A percentile compares a stretch with the other conserved stretches of the same genome.
Conservation (phyloP, 306 rosid species). For the Quercus robur region DNA sequence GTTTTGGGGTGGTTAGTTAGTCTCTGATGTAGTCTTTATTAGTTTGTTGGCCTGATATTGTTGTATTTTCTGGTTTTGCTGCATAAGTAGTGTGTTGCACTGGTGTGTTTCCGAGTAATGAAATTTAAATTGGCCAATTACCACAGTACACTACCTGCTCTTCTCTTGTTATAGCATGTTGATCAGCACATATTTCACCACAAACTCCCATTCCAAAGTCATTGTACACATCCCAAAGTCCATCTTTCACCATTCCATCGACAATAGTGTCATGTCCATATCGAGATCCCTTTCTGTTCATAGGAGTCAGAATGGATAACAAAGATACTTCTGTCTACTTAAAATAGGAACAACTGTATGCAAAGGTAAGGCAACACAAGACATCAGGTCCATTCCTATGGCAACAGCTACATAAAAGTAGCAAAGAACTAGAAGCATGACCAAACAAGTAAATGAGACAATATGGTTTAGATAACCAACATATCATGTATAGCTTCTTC, state of each 20-base stretch:
- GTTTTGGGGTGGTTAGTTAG: no score
- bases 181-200: slow-evolving; percentile 81
- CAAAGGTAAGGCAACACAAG: background rate
- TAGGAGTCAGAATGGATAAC: slow-evolving; percentile 8
- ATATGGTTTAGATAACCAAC: background rate
- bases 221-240: slow-evolving; percentile 96
- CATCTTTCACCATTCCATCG: slow-evolving; percentile 93
- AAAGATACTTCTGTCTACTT: background rate
- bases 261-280: slow-evolving; percentile 79
- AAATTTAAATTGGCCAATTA: slow-evolving; percentile 3
- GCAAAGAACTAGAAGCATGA: background rate
- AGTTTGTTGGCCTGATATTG: no score
- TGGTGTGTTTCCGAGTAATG: no score
- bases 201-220: slow-evolving; percentile 87
- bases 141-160: slow-evolving; percentile 62
- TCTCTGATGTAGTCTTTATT: no score
- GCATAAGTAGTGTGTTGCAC: no score
- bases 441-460: background rate
- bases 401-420: background rate
- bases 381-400: slow-evolving; percentile 14
- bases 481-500: background rate
- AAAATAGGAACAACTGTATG: background rate
- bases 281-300: slow-evolving; percentile 80
- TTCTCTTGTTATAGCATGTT: slow-evolving; percentile 64
- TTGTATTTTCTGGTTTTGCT: no score